Base-by-base conservation (phyloP, 164 flowering plant genomes). In the Kingdonia uniflora region DNA sequence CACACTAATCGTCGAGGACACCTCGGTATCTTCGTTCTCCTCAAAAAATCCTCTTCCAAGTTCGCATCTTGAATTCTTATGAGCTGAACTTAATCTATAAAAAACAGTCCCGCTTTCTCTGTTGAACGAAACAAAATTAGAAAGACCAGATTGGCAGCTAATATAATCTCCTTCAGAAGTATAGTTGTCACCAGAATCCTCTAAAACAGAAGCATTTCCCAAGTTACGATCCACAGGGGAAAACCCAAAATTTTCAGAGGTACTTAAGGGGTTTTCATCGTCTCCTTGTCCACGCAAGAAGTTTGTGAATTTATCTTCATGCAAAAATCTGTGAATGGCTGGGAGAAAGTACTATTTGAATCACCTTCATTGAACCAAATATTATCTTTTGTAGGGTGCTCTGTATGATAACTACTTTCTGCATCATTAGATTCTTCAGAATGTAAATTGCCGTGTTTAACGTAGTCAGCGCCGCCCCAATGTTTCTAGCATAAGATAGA, bases 361-460 rank as follows among this genome's bases (percentile, higher is more conserved):
- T 11, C 1, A 38, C 22, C 20, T 10, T 20, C 24, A 7, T 51
- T 12, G 22, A 14, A n/a, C 1, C 19, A 21, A 23, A 1, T 19
- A 33, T 16, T 37, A 57, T n/a, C 42, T 23, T 39, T 48, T 15
- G 23, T 14, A 35, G 23, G 22, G 51, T 39, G n/a, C 10, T 11
- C 2, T 14, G 42, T 19, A 47, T 22, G 35, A 41, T 52, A 64
- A 46, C 59, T 59, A 66, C 70, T 74, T 54, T 70, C 80, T 33
- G 68, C 51, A 14, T 67, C 78, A 56, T 74, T 72, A 19, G 74
- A 74, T 19, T 56, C 80, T 46, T 75, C 80, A 23, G 67, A 74
- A 54, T 33, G 42, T 8, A 49, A 50, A 68, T 72, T 70, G 55
- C 51, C 22, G 1, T 48, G 57, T 62, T 50, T 44, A 26, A 26